A percentile compares a stretch with the other conserved stretches of the same genome.
Evolutionary conservation across 2,329 filamentous ascomycete genomes (phyloP).

Genomic region (Curvularia eragrostidis): DNA sequence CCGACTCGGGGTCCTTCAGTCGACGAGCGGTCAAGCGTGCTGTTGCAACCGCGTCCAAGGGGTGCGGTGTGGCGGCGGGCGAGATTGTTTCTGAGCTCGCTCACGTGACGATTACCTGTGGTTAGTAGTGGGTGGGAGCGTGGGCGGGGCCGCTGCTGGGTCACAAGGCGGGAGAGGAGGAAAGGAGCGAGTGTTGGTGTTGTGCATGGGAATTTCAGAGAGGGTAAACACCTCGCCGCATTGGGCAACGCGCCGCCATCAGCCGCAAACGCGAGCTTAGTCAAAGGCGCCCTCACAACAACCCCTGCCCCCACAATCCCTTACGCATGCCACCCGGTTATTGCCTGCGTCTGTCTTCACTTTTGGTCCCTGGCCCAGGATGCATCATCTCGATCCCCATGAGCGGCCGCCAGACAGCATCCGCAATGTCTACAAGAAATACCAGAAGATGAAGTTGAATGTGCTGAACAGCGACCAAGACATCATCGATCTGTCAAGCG

Average conservation of each 20-base stretch:
- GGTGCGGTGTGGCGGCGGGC: background rate
- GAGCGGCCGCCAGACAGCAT: constrained; percentile 76
- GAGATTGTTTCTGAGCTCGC: background rate
- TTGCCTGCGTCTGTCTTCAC: background rate
- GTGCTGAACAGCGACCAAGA: constrained; percentile 58
- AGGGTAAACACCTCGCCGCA: constrained; percentile 33
- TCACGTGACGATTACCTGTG: constrained; percentile 25
- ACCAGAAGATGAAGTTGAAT: constrained; percentile 64
- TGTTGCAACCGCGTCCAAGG: constrained; percentile 4
- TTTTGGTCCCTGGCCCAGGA: constrained; percentile 5
- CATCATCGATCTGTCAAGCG: constrained; percentile 51
- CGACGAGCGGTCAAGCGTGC: constrained; percentile 31
- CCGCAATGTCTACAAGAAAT: constrained; percentile 75
- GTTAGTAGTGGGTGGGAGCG: constrained; percentile 34
- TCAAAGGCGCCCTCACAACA: constrained; percentile 16
- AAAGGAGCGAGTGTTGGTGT: constrained; percentile 25
- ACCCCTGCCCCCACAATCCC: constrained; percentile 1
- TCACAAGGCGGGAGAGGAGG: constrained; percentile 17
- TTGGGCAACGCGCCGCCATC: constrained; percentile 28
- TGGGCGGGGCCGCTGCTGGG: constrained; percentile 16
- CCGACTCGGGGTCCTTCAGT: constrained; percentile 23
- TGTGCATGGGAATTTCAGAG: constrained; percentile 31
- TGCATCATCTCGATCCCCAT: constrained; percentile 69
- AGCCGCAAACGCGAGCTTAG: constrained; percentile 35
- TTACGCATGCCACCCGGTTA: too few species aligned